Base-by-base conservation (phyloP, 371 early-diverging fungal genomes). In the Quaeritorhiza haematococci region DNA sequence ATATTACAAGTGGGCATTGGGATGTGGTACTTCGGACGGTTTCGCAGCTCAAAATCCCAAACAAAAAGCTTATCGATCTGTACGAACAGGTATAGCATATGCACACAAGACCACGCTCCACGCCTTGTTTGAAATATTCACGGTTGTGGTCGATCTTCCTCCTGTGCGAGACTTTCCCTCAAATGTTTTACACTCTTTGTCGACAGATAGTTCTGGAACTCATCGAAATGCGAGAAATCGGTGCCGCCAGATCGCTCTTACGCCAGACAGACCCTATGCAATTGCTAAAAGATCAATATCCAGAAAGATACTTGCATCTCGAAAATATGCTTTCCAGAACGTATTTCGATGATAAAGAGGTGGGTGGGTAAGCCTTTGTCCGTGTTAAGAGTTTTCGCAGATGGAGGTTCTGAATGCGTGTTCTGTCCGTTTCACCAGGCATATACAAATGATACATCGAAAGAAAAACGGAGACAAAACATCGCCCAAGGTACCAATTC, bases 251-350 rank as follows among this genome's bases (percentile, higher is more conserved):
- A 42, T 83, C 88, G 1, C 68, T 96, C 29, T 70, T 95, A 46
- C 75, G 95, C 42, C 90, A 91, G 53, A 93, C 93, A 0, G 90
- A 90, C 43, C 86, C 91, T 3, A 85, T 94, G 83, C 80, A 88
- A 54, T 48, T 82, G 17, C 66, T 94, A 49, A 73, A 82, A 29
- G 84, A 89, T 23, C 67, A 71, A 4, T 77, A 83, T 48, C 86
- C 89, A 0, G 93, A 94, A 19, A 74, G 94, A 34, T 94, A 93
- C 54, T 59, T 89, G 34, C 77, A 77, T 29, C 68, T 92, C n/a
- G 93, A 92, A 67, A 77, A 84, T 49, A 62, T 93, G 27, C 53
- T 94, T 19, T 82, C 88, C 0, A 68, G 79, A 6, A 78, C 83
- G 63, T 76, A 52, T 78, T 87, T 61, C 33, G 87, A 84, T 53